Conservation (phyloP, 1,284 basidiomycete genomes). For the Apiotrichum mycotoxinovorans region DNA sequence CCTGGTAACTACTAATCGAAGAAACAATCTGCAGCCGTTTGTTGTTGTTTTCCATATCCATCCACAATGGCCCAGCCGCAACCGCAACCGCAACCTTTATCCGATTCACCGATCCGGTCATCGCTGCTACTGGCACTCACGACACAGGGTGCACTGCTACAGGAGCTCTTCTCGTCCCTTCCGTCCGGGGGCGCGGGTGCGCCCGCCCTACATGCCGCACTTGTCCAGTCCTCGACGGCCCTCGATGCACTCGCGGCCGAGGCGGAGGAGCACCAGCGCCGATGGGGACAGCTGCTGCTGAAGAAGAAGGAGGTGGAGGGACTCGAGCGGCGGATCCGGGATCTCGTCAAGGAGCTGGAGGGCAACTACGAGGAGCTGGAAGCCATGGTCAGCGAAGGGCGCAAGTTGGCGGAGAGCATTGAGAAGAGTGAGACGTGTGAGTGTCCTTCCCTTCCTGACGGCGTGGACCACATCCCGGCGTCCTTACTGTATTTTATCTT, state of each 20-base stretch:
- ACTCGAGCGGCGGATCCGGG: slow-evolving; percentile 29
- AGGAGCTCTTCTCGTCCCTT: slow-evolving; percentile 33
- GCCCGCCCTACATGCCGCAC: slow-evolving; percentile 21
- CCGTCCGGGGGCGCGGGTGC: slow-evolving; percentile 9
- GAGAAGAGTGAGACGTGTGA: slow-evolving; percentile 30
- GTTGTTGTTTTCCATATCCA: not conserved
- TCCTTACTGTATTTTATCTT: not conserved
- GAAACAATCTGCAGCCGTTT: no score
- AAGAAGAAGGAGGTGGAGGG: slow-evolving; percentile 28
- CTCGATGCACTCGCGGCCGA: slow-evolving; percentile 26
- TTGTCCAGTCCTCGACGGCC: slow-evolving; percentile 23
- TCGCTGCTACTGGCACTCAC: slow-evolving; percentile 37
- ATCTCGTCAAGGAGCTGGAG: slow-evolving; percentile 28
- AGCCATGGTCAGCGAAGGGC: slow-evolving; percentile 28
- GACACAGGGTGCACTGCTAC: slow-evolving; percentile 35
- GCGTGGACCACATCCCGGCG: no score
- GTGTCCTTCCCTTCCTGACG: no score
- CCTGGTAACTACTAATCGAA: no score
- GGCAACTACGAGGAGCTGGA: slow-evolving; percentile 31
- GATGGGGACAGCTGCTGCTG: slow-evolving; percentile 22
- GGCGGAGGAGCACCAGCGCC: slow-evolving; percentile 32
- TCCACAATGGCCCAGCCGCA: slow-evolving; percentile 3
- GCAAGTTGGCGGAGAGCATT: slow-evolving; percentile 24
- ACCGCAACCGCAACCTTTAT: not conserved
- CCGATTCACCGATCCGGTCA: slow-evolving; percentile 25